Percentiles rank a stretch among this genome's conserved stretches.
Conservation (phyloP, 2,329 filamentous ascomycete species). For the Kalmusia sp. region DNA sequence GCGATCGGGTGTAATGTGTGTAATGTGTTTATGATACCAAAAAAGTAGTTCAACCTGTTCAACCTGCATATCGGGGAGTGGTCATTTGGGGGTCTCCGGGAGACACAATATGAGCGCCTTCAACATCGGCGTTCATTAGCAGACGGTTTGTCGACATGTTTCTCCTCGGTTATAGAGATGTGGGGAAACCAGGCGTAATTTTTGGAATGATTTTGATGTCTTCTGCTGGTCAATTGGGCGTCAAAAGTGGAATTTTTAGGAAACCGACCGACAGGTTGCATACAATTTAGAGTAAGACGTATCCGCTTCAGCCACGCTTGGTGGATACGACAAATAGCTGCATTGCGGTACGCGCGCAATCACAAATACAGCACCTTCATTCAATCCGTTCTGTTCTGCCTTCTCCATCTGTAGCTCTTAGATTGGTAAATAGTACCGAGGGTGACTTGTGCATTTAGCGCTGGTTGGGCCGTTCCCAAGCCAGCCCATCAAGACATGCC, state of each 20-base stretch:
- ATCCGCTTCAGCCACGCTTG: background rate
- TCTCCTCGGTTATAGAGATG: constrained; percentile 3
- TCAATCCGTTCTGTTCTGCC: too few relatives aligned
- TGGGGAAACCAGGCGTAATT: constrained; percentile 2
- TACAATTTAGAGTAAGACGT: background rate
- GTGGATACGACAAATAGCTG: background rate
- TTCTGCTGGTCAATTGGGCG: background rate
- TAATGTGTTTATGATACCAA: constrained; percentile 51
- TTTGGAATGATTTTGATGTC: background rate
- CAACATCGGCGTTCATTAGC: constrained; percentile 48
- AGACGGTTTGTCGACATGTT: constrained; percentile 11
- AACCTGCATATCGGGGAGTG: constrained; percentile 48
- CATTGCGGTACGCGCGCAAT: background rate
- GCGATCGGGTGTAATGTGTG: constrained; percentile 46
- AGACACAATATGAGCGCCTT: constrained; percentile 40
- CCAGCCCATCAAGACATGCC: too few relatives aligned
- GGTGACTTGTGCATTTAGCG: background rate
- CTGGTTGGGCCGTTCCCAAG: too few relatives aligned
- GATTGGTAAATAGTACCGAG: background rate
- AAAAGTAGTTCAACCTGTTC: constrained; percentile 54
- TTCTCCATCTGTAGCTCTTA: too few relatives aligned
- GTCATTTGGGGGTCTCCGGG: constrained; percentile 40
- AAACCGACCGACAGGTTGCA: background rate
- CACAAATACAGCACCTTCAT: background rate
- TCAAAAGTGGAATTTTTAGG: background rate